Evolutionary conservation across 1,284 basidiomycete genomes (phyloP).

Genomic region (Neolentinus lepideus): DNA sequence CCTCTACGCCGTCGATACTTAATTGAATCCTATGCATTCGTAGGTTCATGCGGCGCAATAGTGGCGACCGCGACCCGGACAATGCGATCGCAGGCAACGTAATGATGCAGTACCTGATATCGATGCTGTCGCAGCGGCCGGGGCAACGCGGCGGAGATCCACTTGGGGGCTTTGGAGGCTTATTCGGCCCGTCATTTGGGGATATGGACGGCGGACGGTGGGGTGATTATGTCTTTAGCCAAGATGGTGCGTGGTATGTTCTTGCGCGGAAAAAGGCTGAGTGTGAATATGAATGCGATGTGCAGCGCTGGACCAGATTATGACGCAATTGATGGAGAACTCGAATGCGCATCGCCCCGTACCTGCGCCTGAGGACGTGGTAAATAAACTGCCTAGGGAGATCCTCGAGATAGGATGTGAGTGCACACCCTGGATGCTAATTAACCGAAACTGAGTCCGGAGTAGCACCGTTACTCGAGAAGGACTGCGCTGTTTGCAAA

Average conservation of each 20-base stretch:
- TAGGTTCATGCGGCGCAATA: neutral
- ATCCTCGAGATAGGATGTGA: slow-evolving; percentile 55
- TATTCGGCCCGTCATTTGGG: slow-evolving; percentile 29
- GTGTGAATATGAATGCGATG: neutral
- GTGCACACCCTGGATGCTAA: slow-evolving; percentile 15
- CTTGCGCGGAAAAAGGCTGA: neutral
- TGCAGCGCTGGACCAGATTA: slow-evolving; percentile 69
- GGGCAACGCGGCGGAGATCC: slow-evolving; percentile 23
- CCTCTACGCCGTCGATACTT: no score
- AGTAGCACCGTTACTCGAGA: slow-evolving; percentile 48
- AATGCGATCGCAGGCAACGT: slow-evolving; percentile 47
- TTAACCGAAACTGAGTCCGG: neutral
- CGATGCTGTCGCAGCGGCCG: slow-evolving; percentile 42
- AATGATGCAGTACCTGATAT: slow-evolving; percentile 66
- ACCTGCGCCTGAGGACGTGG: slow-evolving; percentile 67
- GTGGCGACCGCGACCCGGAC: slow-evolving; percentile 8
- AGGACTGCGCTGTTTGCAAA: slow-evolving; percentile 76
- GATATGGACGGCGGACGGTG: slow-evolving; percentile 43
- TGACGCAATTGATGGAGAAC: slow-evolving; percentile 71
- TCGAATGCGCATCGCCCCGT: slow-evolving; percentile 61
- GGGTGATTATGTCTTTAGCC: slow-evolving; percentile 81
- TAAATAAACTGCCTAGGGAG: slow-evolving; percentile 53
- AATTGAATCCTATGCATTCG: neutral
- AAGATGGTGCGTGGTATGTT: slow-evolving; percentile 52
- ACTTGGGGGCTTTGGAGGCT: slow-evolving; percentile 26